Evolutionary conservation across 257 asterid species (phyloP).

Genomic region (Solanum gandarillasii): DNA sequence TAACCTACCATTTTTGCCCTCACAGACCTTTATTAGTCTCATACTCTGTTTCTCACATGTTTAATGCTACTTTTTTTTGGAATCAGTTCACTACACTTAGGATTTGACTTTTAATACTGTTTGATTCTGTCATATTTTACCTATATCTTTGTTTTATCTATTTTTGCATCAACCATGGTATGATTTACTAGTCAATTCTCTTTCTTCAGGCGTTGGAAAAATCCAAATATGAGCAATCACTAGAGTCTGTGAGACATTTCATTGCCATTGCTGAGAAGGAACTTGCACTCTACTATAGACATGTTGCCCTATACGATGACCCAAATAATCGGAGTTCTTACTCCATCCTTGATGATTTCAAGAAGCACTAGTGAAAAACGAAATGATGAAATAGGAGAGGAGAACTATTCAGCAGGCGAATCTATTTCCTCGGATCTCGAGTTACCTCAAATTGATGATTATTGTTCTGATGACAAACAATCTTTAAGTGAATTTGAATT

Average conservation of each 20-base stretch:
- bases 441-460: slow-evolving; percentile 19
- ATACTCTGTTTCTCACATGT: background rate
- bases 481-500: slow-evolving; percentile 6
- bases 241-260: slow-evolving; percentile 75
- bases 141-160: background rate
- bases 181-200: background rate
- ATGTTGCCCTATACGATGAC: slow-evolving; percentile 72
- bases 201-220: slow-evolving; percentile 71
- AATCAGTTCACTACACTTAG: background rate
- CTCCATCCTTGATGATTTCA: slow-evolving; percentile 31
- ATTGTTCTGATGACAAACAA: slow-evolving; percentile 1
- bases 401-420: background rate
- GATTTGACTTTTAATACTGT: background rate
- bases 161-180: background rate
- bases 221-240: slow-evolving; percentile 88
- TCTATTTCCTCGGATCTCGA: slow-evolving; percentile 16
- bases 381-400: background rate
- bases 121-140: background rate
- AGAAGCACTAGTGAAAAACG: background rate
- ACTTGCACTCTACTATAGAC: slow-evolving; percentile 73
- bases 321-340: slow-evolving; percentile 50
- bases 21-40: background rate
- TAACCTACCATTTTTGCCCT: background rate
- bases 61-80: background rate
- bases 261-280: slow-evolving; percentile 70